A percentile compares a stretch with the other conserved stretches of the same genome.
Conservation (phyloP, 148 eudicot genomes). For the Drosera capensis region DNA sequence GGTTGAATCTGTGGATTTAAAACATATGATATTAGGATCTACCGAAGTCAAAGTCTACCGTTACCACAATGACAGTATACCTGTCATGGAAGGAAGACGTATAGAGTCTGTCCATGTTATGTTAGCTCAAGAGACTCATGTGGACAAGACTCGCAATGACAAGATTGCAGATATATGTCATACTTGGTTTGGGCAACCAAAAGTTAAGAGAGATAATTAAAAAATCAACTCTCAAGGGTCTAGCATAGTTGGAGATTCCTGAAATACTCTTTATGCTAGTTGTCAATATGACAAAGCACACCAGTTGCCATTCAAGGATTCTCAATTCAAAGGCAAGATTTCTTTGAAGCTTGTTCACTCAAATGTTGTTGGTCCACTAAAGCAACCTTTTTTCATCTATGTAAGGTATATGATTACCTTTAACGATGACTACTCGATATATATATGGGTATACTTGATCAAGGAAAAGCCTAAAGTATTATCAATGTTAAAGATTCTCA, state of each 20-base stretch:
- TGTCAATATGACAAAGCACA: slow-evolving; percentile 10
- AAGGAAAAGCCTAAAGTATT: slow-evolving; percentile 3
- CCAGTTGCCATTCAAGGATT: slow-evolving; percentile 5
- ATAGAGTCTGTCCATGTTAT: slow-evolving; percentile 9
- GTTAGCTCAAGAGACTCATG: background rate
- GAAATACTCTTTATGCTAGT: background rate
- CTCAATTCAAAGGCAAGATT: slow-evolving; percentile 2
- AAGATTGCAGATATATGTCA: slow-evolving; percentile 5
- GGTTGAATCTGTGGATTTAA: too few species aligned
- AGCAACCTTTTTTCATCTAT: background rate
- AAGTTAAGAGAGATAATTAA: slow-evolving; percentile 4
- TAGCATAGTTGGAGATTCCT: background rate
- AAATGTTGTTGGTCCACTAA: slow-evolving; percentile 3
- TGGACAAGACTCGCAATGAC: slow-evolving; percentile 7
- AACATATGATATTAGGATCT: too few species aligned
- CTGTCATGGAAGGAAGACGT: slow-evolving; percentile 1
- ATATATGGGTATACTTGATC: slow-evolving; percentile 4
- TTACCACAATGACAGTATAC: too few species aligned
- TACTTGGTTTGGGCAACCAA: slow-evolving; percentile 2
- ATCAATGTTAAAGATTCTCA: background rate
- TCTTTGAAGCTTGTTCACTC: slow-evolving; percentile 8
- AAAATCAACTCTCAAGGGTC: background rate
- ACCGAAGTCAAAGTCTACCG: too few species aligned
- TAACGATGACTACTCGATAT: slow-evolving; percentile 4
- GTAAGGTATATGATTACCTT: slow-evolving; percentile 3